Evolutionary conservation across 2,329 filamentous ascomycete genomes (phyloP).

Genomic region (Epichloe bromicola): DNA sequence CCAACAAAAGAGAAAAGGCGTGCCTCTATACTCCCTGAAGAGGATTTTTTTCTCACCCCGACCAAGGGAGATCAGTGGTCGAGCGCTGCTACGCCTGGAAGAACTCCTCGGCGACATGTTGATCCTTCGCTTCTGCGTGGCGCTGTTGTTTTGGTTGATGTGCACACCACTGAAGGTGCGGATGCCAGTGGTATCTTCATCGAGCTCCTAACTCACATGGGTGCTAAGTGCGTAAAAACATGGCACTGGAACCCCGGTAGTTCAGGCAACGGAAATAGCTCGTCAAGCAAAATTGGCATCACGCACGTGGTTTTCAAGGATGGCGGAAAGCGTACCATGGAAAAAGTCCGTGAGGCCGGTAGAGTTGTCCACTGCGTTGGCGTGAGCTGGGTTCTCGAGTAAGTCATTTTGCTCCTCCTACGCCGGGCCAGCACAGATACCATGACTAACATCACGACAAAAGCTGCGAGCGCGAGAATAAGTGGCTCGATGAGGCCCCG

Average conservation of each 20-base stretch:
- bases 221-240: constrained; percentile 61
- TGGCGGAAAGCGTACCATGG: constrained; percentile 64
- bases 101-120: constrained; percentile 41
- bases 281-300: constrained; percentile 50
- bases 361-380: constrained; percentile 77
- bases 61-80: constrained; percentile 41
- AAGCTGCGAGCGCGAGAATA: constrained; percentile 59
- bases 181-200: constrained; percentile 74
- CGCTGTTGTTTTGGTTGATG: constrained; percentile 70
- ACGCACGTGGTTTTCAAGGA: constrained; percentile 90
- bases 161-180: constrained; percentile 67
- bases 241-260: constrained; percentile 59
- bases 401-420: constrained; percentile 41
- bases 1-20: constrained; percentile 30
- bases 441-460: neutral
- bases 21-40: neutral
- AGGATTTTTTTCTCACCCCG: constrained; percentile 14
- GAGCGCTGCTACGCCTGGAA: constrained; percentile 39
- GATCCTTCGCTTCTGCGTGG: constrained; percentile 48
- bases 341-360: constrained; percentile 61
- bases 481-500: constrained; percentile 60
- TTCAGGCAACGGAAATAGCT: constrained; percentile 20
- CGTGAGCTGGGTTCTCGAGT: constrained; percentile 81
- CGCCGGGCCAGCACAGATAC: constrained; percentile 20
- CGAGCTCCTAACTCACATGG: constrained; percentile 68